These are phyloP conservation scores for Eruca vesicaria DNA, from an alignment of 441 rosid species.

Conservation along the genomic window DNA sequence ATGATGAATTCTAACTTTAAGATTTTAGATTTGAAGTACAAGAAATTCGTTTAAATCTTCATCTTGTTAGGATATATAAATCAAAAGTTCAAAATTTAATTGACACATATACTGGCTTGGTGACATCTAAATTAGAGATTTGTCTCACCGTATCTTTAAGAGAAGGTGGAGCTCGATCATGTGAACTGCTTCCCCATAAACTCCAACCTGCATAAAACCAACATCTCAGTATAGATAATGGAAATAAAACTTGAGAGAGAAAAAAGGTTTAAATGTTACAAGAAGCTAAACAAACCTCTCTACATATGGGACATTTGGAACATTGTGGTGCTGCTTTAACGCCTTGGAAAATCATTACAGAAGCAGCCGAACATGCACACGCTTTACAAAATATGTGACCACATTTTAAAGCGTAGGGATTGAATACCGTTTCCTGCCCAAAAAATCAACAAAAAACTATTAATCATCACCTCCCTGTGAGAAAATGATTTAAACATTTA, in stretches of 20 bases:
- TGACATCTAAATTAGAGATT: background rate
- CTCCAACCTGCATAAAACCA: slow-evolving; percentile 56
- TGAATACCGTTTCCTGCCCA: slow-evolving; percentile 74
- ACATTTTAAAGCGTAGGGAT: slow-evolving; percentile 80
- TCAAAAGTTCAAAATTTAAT: background rate
- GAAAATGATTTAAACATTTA: background rate
- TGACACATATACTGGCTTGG: background rate
- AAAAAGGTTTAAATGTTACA: background rate
- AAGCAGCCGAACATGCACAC: slow-evolving; percentile 91
- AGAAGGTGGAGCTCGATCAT: slow-evolving; percentile 77
- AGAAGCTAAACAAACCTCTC: slow-evolving; percentile 61
- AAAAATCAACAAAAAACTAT: slow-evolving; percentile 1
- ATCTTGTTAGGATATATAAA: background rate
- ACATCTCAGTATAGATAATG: background rate
- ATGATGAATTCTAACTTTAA: background rate
- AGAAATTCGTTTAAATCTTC: background rate
- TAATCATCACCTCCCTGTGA: background rate
- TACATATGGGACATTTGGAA: slow-evolving; percentile 78
- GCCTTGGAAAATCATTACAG: slow-evolving; percentile 69
- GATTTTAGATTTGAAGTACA: background rate
- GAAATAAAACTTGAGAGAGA: background rate
- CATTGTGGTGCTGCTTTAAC: slow-evolving; percentile 58
- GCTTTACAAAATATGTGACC: slow-evolving; percentile 90
- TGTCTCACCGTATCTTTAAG: slow-evolving; percentile 55
- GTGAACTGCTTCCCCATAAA: slow-evolving; percentile 62